Evolutionary conservation across 2,329 filamentous ascomycete genomes (phyloP), one percentile per base, ranked within the genome.

Genomic region (Fusarium concolor): DNA sequence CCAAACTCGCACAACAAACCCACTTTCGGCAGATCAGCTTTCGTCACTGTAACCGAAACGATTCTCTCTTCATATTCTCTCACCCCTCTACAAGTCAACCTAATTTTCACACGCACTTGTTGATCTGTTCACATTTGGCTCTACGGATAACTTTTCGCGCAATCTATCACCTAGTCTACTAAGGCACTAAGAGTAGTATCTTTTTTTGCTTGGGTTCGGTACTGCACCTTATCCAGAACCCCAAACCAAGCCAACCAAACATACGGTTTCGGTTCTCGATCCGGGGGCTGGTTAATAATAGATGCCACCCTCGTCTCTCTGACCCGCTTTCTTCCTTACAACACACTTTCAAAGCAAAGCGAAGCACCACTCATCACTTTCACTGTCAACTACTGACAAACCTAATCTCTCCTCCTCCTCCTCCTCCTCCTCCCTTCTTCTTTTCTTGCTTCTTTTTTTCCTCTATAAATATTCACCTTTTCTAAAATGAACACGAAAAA

Each of bases 401-500:
- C 20, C 20, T 20, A 44, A 54, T 41, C 26, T n/a, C 29, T 31
- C 10, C 14, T 17, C 7, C 31, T 33, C 31, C 41, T 12, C 18
- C 20, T 33, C 14, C 14, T 33, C 31, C 14, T 17, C 31, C 31
- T 33, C 31, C 41, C 10, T 14, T 22, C 49, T 39, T 45, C 22
- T 31, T 43, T 33, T 35, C 20, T 15, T 10, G 29, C 28, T 22
- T 11, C 28, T 12, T 14, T 33, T 14, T 6, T 33, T 33, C n/a
- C 22, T n/a, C 9, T n/a, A n/a, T 28, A 35, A 6, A 29, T n/a
- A 10, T 20, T 28, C 33, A 45, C n/a, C n/a, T 12, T 39, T 46
- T 43, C 31, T 12, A 18, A 31, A 39, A 77, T 77, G 76, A 76
- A 76, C 61, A 69, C 74, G 12, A 76, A 78, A 58, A 69, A 74